Evolutionary conservation across 768 basidiomycete species (phyloP).

Genomic region (Amyloporia xantha): DNA sequence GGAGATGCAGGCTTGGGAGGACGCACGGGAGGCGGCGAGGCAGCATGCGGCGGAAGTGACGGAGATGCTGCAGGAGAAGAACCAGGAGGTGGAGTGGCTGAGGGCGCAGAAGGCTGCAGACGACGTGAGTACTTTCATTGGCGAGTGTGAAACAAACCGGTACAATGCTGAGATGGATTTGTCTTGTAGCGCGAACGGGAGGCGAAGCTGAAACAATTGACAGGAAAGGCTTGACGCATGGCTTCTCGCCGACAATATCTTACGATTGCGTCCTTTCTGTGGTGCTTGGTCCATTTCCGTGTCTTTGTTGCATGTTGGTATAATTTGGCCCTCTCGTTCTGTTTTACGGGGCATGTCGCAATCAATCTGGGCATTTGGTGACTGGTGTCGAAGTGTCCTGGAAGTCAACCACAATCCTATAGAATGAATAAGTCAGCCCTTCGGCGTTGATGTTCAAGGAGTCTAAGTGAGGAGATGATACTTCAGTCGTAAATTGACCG

Average conservation of each 20-base stretch:
- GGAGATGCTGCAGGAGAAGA: constrained; percentile 59
- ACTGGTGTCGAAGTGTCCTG: no score
- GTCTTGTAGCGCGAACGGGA: constrained; percentile 44
- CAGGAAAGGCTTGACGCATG: constrained; percentile 20
- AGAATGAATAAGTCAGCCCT: no score
- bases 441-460: no score
- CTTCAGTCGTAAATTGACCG: no score
- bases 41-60: constrained; percentile 53
- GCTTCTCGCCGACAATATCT: neutral
- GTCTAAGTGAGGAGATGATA: no score
- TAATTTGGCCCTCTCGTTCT: no score
- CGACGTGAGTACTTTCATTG: constrained; percentile 39
- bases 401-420: no score
- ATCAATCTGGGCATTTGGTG: no score
- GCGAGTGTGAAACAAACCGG: neutral
- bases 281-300: no score
- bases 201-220: constrained; percentile 40
- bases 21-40: constrained; percentile 39
- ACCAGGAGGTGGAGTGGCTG: constrained; percentile 64
- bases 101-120: constrained; percentile 61
- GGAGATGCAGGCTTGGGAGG: constrained; percentile 25
- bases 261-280: no score
- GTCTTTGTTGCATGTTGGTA: no score
- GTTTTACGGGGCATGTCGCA: no score
- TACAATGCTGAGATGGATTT: neutral